Evolutionary conservation across 192 early-diverging fungal genomes (phyloP), one percentile per base, ranked within the genome.

Genomic region (Linnemannia exigua): DNA sequence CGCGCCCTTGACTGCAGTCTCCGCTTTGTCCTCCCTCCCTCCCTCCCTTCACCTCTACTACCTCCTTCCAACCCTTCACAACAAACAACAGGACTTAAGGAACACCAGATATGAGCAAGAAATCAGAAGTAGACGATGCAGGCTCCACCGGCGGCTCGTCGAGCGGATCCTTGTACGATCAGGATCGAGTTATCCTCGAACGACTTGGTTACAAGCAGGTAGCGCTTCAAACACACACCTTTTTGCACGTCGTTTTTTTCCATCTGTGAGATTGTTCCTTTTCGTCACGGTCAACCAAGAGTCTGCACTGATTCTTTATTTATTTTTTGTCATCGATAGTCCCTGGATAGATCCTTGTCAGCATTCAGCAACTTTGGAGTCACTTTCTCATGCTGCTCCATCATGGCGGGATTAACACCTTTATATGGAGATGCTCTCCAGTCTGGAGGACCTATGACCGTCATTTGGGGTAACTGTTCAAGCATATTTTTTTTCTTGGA

Each of bases 291-390:
- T n/a, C n/a, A n/a, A n/a, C n/a, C 5, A 35, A 41, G 15, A n/a
- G 54, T n/a, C 54, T 28, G 25, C 14, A 37, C 69, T 28, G 15
- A 48, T 22, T 9, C n/a, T 1, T 20, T 44, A 17, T 41, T 19
- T 20, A 22, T 38, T 38, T 38, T 67, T 67, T 35, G 25, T 11
- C 19, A 1, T 1, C 8, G 19, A 58, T 50, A 91, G 90, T 87
- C 90, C 54, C 48, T 91, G 69, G 89, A 66, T 28, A 88, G 90
- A 28, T 82, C 84, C 22, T 76, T 91, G 7, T 86, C 88, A 5
- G 79, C 54, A 33, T 90, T 91, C 74, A 88, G 82, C 14, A 90
- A 89, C 80, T 89, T 91, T 87, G 90, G 86, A 54, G 90, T 90
- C 70, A 87, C 90, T n/a, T 91, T 89, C 47, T 87, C 89, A n/a